Evolutionary conservation across 495 filamentous ascomycete species (phyloP).

Genomic region (Opeltia flavorubescens): DNA sequence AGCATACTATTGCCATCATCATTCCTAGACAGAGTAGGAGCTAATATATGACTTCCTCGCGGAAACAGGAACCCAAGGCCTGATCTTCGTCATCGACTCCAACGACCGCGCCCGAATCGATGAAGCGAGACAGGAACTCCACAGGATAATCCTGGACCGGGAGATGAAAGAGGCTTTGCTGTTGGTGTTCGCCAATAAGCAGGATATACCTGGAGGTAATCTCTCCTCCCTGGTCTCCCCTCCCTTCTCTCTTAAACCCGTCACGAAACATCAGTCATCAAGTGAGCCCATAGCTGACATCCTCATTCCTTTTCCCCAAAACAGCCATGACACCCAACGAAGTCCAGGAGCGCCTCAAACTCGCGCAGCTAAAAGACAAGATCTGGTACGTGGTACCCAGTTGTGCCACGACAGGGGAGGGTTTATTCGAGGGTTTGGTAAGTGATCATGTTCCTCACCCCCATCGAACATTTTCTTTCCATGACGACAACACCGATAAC

Average conservation of each 20-base stretch:
- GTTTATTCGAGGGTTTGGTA: constrained; percentile 85
- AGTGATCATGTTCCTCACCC: constrained; percentile 17
- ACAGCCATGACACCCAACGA: constrained; percentile 83
- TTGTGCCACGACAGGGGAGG: constrained; percentile 85
- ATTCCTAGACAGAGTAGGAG: constrained; percentile 3
- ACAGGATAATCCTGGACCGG: constrained; percentile 89
- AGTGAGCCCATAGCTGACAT: no score
- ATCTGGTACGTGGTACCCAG: constrained; percentile 94
- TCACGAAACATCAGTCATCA: no score
- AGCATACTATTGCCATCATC: neutral
- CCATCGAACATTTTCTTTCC: neutral
- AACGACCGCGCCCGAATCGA: constrained; percentile 75
- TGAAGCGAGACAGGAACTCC: constrained; percentile 78
- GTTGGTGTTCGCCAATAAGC: constrained; percentile 96
- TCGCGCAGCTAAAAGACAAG: constrained; percentile 78
- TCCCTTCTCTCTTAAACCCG: no score
- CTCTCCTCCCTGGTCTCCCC: no score
- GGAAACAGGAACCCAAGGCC: constrained; percentile 68
- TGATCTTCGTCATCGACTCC: constrained; percentile 96
- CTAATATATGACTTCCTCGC: neutral
- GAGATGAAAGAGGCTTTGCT: constrained; percentile 97
- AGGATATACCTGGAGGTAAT: constrained; percentile 77
- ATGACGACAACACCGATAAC: neutral
- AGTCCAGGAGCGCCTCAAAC: constrained; percentile 70
- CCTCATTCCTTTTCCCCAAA: no score